Evolutionary conservation across 2,329 filamentous ascomycete species (phyloP).

Genomic region (Trichoderma koningiopsis): DNA sequence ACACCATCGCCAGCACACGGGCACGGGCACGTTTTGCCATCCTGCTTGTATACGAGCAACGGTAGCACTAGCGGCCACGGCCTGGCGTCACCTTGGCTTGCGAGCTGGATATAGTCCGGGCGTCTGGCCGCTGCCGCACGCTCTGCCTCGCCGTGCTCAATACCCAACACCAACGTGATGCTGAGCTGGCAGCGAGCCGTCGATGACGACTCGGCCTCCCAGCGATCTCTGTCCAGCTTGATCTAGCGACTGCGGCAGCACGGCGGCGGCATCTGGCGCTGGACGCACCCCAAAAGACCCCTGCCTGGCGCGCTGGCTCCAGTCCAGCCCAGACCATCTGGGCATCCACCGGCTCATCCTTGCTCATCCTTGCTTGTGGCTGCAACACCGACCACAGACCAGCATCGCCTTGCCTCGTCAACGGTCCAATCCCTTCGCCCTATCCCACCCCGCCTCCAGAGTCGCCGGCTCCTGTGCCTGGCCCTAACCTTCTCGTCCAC

Average conservation of each 20-base stretch:
- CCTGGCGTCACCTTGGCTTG: neutral
- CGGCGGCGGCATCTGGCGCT: constrained; percentile 16
- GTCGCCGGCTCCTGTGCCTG: constrained; percentile 35
- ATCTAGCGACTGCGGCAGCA: constrained; percentile 18
- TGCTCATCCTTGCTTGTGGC: constrained; percentile 32
- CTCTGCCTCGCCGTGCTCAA: neutral
- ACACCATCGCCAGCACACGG: constrained; percentile 5
- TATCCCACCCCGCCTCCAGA: constrained; percentile 37
- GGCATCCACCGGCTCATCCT: constrained; percentile 37
- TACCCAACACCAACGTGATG: constrained; percentile 16
- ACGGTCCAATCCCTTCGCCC: constrained; percentile 27
- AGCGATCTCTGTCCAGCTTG: neutral
- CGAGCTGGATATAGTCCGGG: constrained; percentile 6
- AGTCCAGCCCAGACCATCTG: constrained; percentile 34
- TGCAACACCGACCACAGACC: constrained; percentile 26
- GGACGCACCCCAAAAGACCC: constrained; percentile 16
- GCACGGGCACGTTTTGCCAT: constrained; percentile 8
- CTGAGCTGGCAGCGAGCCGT: constrained; percentile 19
- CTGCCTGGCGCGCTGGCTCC: constrained; percentile 27
- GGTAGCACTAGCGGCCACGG: neutral
- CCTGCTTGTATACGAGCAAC: neutral
- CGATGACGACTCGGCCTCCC: constrained; percentile 22
- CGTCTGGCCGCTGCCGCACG: neutral
- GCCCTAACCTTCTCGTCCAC: constrained; percentile 28
- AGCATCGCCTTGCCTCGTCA: constrained; percentile 21